Evolutionary conservation across 495 filamentous ascomycete species (phyloP), one percentile per base, ranked within the genome.

Genomic region (Talaromyces borbonicus): DNA sequence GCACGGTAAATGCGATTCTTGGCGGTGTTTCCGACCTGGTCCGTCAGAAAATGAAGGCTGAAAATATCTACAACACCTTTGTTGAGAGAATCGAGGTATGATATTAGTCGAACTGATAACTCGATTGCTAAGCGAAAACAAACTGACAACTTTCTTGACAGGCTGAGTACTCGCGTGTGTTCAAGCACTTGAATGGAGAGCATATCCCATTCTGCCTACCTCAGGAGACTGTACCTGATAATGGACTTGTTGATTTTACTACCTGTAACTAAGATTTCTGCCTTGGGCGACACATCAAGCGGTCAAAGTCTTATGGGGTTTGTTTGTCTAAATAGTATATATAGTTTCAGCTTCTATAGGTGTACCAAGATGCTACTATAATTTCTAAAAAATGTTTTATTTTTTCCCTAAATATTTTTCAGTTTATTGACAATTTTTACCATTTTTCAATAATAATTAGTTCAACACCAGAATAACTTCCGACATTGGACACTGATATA

Each of bases 121-220:
- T 2, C 14, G 8, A 24, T 22, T 25, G 14, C 32, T 36, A 5
- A 36, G 32, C 32, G 32, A 36, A 41, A 25, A 41, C 19, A 25
- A 12, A 41, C 37, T 41, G 19, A 41, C 20, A 41, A 25, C 3
- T 41, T 12, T 41, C 19, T 41, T 6, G 5, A 25, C 42, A 61
- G 60, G 18, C 50, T 14, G 60, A 58, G 40, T 61, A 65, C 45
- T 49, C 43, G 20, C 22, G 35, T 1, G 54, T 57, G 1, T 65
- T 65, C 48, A 45, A 37, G 16, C 27, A 56, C 20, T 47, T 65
- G n/a, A 56, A 62, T 31, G 60, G 60, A 9, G 61, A 65, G 36
- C 9, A 63, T 33, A 48, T 61, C 14, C 46, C 48, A 2, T 45
- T 63, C 14, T 65, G 60, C 46, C 52, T 65, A 3, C 61, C 61